Evolutionary conservation across 108 stramenopile genomes (phyloP), one percentile per base, ranked within the genome.

Genomic region (Parietichytrium sp.): DNA sequence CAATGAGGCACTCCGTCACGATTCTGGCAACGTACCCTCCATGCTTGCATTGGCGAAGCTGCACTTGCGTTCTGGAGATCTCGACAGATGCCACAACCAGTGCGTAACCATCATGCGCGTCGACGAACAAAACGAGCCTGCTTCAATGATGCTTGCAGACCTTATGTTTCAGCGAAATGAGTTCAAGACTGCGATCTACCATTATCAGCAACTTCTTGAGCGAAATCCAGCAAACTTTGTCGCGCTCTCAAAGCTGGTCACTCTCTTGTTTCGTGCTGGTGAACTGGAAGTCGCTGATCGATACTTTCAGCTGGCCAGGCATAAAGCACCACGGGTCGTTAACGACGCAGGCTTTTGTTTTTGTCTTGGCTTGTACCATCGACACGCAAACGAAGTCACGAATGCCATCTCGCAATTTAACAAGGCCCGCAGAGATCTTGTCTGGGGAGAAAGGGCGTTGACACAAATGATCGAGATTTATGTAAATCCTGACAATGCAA

Each of bases 381-480:
- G 87, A 18, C 88, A 84, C 81, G 83, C 72, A 0, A 90, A 91
- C 81, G 55, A 87, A 33, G 27, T 88, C 51, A 79, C 49, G 47
- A 86, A 87, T 33, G 91, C 91, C 25, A 83, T 91, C 48, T 47
- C 52, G 29, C 29, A 79, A 50, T 88, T 91, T 45, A 91, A 91
- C 54, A 84, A 87, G 7, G 85, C 85, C 16, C 48, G 91, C 15
- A 38, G 81, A 23, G 87, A 89, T 50, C 52, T 51, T 4, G 52
- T 54, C 27, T 91, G 88, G 88, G 91, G 87, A 4, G 47, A 15
- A 4, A 51, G 27, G 3, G 88, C 91, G 38, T 81, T 90, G n/a
- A 82, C 82, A 47, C 72, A 85, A 38, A 86, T 91, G 84, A 78
- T 91, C 31, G 86, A 91, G 42, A 79, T 90, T n/a, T 91, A 91